Percentiles rank a stretch among this genome's conserved stretches.
Evolutionary conservation across 176 grass and related monocot species (phyloP).

Genomic region (Panicum miliaceum): DNA sequence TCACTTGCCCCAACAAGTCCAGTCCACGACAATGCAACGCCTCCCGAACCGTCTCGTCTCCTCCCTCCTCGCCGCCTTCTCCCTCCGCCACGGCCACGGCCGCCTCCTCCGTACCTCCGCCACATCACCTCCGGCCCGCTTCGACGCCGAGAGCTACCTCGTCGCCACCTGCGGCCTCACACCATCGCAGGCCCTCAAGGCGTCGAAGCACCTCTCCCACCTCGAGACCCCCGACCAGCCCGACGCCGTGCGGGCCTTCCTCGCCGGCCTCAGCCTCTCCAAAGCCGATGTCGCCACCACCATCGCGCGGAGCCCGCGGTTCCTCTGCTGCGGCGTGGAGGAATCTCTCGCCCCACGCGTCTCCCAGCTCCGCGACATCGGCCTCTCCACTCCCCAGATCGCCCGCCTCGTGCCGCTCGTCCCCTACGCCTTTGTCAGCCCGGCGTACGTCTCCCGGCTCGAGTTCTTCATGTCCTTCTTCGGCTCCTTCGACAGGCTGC

Average conservation of each 20-base stretch:
- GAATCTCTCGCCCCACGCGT: neutral
- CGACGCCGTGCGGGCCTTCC: constrained; percentile 13
- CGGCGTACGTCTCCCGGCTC: neutral
- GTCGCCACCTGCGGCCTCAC: constrained; percentile 8
- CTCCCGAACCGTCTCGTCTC: neutral
- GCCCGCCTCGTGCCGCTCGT: neutral
- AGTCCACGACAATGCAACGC: neutral
- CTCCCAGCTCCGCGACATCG: neutral
- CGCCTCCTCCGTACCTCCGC: neutral
- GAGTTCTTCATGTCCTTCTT: neutral
- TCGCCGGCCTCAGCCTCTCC: neutral
- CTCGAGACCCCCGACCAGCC: neutral
- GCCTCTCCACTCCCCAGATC: constrained; percentile 9
- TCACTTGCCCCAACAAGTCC: too few species aligned
- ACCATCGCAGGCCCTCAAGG: neutral
- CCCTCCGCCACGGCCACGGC: neutral
- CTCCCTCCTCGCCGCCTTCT: neutral
- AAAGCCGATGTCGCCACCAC: neutral
- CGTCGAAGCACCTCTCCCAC: neutral
- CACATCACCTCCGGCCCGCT: neutral
- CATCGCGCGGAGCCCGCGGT: neutral
- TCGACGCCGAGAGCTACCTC: neutral
- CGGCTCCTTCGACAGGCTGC: neutral
- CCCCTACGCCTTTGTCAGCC: neutral
- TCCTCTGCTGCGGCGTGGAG: neutral